Conservation (phyloP, 2,329 filamentous ascomycete species). For the Fusarium agapanthi region DNA sequence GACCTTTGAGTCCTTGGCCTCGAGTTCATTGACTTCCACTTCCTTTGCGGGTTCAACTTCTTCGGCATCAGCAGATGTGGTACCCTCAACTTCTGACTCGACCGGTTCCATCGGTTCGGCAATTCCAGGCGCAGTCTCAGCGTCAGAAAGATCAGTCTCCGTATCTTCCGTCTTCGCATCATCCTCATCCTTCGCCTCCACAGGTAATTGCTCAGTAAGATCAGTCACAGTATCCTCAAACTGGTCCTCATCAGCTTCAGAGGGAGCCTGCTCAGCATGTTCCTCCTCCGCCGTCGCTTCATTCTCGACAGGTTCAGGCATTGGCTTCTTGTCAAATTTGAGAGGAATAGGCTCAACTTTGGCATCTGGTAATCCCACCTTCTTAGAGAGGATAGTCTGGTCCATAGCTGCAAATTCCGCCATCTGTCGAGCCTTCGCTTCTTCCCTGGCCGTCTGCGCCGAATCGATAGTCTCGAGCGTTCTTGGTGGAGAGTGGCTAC, state of each 20-base stretch:
- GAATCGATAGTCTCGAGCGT: slow-evolving; percentile 39
- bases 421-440: slow-evolving; percentile 57
- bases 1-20: background rate
- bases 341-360: slow-evolving; percentile 59
- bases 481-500: slow-evolving; percentile 55
- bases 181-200: slow-evolving; percentile 1
- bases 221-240: slow-evolving; percentile 9
- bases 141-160: background rate
- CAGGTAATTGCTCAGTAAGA: background rate
- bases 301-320: slow-evolving; percentile 39
- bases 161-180: background rate
- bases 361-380: slow-evolving; percentile 58
- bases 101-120: background rate
- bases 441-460: slow-evolving; percentile 46
- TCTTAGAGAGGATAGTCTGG: slow-evolving; percentile 66
- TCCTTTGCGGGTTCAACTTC: background rate
- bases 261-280: background rate
- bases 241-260: slow-evolving; percentile 7
- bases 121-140: background rate
- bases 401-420: slow-evolving; percentile 72
- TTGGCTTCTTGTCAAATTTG: slow-evolving; percentile 50
- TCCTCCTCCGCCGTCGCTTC: slow-evolving; percentile 21
- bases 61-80: background rate
- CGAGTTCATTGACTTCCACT: background rate
- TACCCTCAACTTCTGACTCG: background rate